These are phyloP conservation scores for Trichoderma pleuroti DNA, from an alignment of 2,329 filamentous ascomycete species.

Conservation along the genomic window DNA sequence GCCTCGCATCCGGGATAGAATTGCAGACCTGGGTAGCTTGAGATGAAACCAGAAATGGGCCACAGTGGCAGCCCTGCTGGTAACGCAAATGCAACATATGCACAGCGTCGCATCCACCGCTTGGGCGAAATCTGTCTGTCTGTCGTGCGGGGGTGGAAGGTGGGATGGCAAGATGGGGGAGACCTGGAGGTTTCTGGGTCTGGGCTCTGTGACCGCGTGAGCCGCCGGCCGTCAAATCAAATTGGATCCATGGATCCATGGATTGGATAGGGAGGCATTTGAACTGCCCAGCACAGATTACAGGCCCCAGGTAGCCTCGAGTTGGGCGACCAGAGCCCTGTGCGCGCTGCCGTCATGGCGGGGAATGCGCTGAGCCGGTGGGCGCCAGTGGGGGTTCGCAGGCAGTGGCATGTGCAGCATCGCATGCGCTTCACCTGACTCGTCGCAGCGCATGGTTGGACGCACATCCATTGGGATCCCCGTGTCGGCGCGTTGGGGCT, in stretches of 20 bases:
- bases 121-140: background rate
- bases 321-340: background rate
- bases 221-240: background rate
- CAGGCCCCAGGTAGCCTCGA: too few species aligned
- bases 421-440: conserved; percentile 7
- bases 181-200: background rate
- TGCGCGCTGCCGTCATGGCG: background rate
- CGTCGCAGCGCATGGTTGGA: background rate
- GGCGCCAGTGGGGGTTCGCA: background rate
- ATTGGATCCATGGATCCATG: background rate
- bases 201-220: background rate
- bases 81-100: background rate
- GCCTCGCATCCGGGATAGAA: too few species aligned
- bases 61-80: background rate
- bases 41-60: too few species aligned
- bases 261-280: too few species aligned
- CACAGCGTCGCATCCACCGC: background rate
- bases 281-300: too few species aligned
- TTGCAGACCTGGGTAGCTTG: too few species aligned
- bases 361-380: background rate
- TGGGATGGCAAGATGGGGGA: background rate
- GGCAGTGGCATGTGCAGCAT: conserved; percentile 11
- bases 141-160: background rate
- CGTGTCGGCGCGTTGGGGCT: background rate
- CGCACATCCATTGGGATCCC: background rate